Percentiles rank a stretch among this genome's conserved stretches.
These are phyloP conservation scores for Alternaria tenuissima DNA, from an alignment of 2,329 filamentous ascomycete genomes.

Conservation along the genomic window DNA sequence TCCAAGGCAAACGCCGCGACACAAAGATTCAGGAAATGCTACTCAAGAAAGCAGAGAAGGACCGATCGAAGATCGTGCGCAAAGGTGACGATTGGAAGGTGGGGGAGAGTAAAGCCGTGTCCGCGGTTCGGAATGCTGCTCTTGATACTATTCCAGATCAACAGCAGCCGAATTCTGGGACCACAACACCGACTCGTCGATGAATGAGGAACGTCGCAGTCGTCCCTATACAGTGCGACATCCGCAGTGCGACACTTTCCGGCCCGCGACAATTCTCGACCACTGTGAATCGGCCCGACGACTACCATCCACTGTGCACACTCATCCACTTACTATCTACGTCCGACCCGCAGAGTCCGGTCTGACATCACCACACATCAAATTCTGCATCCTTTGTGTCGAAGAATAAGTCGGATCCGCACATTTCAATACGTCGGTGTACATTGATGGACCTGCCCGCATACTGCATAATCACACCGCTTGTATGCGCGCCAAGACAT, in stretches of 20 bases:
- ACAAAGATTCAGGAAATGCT: slow-evolving; percentile 42
- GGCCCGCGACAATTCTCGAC: neutral
- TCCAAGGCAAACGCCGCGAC: slow-evolving; percentile 55
- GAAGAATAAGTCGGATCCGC: neutral
- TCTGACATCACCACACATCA: slow-evolving; percentile 10
- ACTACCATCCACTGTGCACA: neutral
- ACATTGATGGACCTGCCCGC: slow-evolving; percentile 24
- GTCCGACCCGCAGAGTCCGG: neutral
- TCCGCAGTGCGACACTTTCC: slow-evolving; percentile 1
- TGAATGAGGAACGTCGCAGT: neutral
- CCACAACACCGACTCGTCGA: slow-evolving; percentile 17
- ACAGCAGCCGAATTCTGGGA: slow-evolving; percentile 16
- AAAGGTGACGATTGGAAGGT: slow-evolving; percentile 55
- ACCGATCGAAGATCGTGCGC: slow-evolving; percentile 44
- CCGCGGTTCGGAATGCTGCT: slow-evolving; percentile 44
- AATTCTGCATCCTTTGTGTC: neutral
- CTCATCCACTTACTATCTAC: neutral
- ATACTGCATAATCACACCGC: slow-evolving; percentile 42
- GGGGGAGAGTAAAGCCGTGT: slow-evolving; percentile 54
- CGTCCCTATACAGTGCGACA: neutral
- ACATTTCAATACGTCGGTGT: slow-evolving; percentile 1
- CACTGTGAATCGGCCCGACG: neutral
- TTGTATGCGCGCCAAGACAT: slow-evolving; percentile 27
- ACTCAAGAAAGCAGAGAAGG: slow-evolving; percentile 44
- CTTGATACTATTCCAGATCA: slow-evolving; percentile 36